Percentiles rank a stretch among this genome's conserved stretches.
Evolutionary conservation across 2,329 filamentous ascomycete genomes (phyloP).

Genomic region (Orbilia ellipsospora): DNA sequence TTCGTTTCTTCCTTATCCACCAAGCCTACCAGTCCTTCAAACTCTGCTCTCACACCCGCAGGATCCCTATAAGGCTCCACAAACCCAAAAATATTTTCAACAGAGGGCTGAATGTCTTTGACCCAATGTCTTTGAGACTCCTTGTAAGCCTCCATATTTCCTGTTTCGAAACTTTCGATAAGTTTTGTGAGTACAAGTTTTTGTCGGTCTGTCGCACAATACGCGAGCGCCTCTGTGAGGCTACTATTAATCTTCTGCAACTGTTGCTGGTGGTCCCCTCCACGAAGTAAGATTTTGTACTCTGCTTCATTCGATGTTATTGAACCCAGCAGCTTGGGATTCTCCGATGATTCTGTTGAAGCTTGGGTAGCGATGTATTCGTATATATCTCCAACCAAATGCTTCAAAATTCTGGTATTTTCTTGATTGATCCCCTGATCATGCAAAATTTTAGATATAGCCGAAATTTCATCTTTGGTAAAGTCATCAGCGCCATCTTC

Average conservation of each 20-base stretch:
- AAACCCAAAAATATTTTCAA: conserved; percentile 69
- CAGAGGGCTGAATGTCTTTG: conserved; percentile 66
- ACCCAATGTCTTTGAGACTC: conserved; percentile 71
- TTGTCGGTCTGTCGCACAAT: conserved; percentile 79
- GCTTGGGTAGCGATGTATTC: background rate
- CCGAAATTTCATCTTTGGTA: conserved; percentile 78
- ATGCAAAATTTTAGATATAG: conserved; percentile 78
- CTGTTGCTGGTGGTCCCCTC: conserved; percentile 78
- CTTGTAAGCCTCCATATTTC: conserved; percentile 81
- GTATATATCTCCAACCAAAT: conserved; percentile 55
- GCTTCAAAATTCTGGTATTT: conserved; percentile 67
- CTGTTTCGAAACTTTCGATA: conserved; percentile 77
- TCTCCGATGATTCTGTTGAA: background rate
- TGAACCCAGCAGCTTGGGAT: background rate
- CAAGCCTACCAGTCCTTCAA: conserved; percentile 65
- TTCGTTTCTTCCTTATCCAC: conserved; percentile 58
- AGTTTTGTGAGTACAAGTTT: conserved; percentile 79
- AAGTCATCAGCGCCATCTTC: conserved; percentile 70
- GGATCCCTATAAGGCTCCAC: conserved; percentile 70
- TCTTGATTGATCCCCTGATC: conserved; percentile 72
- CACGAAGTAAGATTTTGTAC: conserved; percentile 67
- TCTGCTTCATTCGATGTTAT: background rate
- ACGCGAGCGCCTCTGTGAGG: conserved; percentile 74
- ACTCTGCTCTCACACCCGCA: conserved; percentile 68
- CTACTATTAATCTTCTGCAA: conserved; percentile 76